These are phyloP conservation scores for Stachybotrys chartarum DNA, from an alignment of 2,329 filamentous ascomycete genomes.

Conservation along the genomic window DNA sequence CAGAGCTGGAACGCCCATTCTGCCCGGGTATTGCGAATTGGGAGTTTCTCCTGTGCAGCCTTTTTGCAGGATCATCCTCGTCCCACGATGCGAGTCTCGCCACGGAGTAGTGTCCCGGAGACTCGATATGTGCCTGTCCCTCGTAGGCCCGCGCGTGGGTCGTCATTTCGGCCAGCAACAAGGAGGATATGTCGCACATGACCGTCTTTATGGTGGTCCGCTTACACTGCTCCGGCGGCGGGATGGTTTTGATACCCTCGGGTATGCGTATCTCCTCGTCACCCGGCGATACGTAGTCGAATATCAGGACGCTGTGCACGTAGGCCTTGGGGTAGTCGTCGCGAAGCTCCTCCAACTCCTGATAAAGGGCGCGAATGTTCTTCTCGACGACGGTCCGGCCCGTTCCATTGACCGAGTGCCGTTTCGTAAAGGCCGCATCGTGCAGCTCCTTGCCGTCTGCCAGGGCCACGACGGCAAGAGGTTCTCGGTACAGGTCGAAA, in stretches of 20 bases:
- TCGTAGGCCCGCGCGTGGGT: conserved; percentile 67
- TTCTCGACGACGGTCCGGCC: conserved; percentile 45
- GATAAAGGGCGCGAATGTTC: conserved; percentile 52
- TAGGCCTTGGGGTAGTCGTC: conserved; percentile 70
- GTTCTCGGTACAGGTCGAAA: conserved; percentile 85
- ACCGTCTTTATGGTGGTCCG: conserved; percentile 75
- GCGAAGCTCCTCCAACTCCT: conserved; percentile 63
- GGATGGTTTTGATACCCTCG: conserved; percentile 65
- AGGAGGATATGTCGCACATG: conserved; percentile 70
- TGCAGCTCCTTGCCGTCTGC: conserved; percentile 71
- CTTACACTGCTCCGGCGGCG: conserved; percentile 59
- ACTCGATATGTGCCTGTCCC: conserved; percentile 68
- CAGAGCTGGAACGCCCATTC: conserved; percentile 45
- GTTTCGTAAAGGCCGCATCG: conserved; percentile 44
- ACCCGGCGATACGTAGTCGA: conserved; percentile 56
- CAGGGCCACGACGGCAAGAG: conserved; percentile 74
- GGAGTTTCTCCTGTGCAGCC: conserved; percentile 44
- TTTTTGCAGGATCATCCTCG: conserved; percentile 28
- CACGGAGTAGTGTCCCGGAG: conserved; percentile 51
- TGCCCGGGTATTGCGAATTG: conserved; percentile 37
- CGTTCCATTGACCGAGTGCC: conserved; percentile 43
- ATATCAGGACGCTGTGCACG: conserved; percentile 71
- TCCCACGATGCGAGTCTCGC: conserved; percentile 29
- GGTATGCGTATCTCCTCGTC: conserved; percentile 47
- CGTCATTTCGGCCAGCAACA: conserved; percentile 69